Conservation (phyloP, 2,329 filamentous ascomycete genomes). For the Leptosphaerulina australis region DNA sequence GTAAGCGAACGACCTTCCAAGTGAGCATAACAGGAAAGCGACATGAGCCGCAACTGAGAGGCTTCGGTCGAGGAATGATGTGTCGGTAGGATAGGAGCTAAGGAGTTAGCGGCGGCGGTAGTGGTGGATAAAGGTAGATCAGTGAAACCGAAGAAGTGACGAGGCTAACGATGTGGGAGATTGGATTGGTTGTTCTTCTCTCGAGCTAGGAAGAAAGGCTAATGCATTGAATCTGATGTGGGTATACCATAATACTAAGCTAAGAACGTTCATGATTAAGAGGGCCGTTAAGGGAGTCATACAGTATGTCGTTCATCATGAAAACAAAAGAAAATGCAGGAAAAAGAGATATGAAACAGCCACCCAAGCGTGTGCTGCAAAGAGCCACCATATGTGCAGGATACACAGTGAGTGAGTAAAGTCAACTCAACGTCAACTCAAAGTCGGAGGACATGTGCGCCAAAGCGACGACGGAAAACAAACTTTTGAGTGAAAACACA, state of each 20-base stretch:
- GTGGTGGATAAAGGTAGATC: neutral
- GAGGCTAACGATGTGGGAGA: neutral
- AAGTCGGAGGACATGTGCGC: neutral
- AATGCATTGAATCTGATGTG: constrained; percentile 9
- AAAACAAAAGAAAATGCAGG: constrained; percentile 1
- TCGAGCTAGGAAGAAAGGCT: constrained; percentile 3
- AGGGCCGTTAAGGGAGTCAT: constrained; percentile 10
- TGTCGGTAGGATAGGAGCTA: neutral
- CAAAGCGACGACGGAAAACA: neutral
- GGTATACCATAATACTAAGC: constrained; percentile 19
- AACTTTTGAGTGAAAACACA: constrained; percentile 7
- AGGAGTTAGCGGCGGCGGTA: constrained; percentile 9
- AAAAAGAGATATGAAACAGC: constrained; percentile 3
- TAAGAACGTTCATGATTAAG: constrained; percentile 16
- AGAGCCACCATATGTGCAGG: neutral
- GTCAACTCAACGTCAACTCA: neutral
- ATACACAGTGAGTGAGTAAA: constrained; percentile 7
- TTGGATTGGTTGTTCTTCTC: constrained; percentile 5
- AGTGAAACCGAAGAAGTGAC: neutral
- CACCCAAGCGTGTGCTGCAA: constrained; percentile 1
- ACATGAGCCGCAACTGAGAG: constrained; percentile 2
- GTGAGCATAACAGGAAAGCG: neutral
- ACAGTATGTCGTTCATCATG: constrained; percentile 11
- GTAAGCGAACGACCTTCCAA: constrained; percentile 9
- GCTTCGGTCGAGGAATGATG: constrained; percentile 1